A percentile compares a stretch with the other conserved stretches of the same genome.
phyloP scores from a whole-genome alignment of 225 moss, liverwort and hornwort genomes.

The Polytrichum commune region DNA sequence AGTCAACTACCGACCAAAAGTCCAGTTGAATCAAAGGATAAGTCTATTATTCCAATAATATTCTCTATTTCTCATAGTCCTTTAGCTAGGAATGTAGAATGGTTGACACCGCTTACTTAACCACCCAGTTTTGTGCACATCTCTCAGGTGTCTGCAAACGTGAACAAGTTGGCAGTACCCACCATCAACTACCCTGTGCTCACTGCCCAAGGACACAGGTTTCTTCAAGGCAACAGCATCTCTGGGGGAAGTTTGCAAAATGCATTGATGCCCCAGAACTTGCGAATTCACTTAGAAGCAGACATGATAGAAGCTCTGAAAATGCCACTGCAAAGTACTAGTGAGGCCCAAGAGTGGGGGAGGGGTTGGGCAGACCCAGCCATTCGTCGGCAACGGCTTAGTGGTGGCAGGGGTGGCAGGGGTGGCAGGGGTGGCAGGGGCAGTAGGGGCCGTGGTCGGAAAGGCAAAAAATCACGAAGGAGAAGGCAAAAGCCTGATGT shows the following conservation, averaged over 20 bases:
- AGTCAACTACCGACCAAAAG: too few relatives aligned
- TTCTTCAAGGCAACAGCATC: constrained; percentile 30
- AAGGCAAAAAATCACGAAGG: constrained; percentile 32
- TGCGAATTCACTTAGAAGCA: constrained; percentile 54
- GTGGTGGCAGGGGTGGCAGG: constrained; percentile 28
- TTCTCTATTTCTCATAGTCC: not conserved
- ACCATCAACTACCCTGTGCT: constrained; percentile 45
- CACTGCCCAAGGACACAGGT: constrained; percentile 41
- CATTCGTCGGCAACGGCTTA: constrained; percentile 45
- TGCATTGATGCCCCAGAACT: constrained; percentile 3
- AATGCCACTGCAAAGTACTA: constrained; percentile 26
- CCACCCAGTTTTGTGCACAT: not conserved
- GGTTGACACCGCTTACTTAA: too few relatives aligned
- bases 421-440: constrained; percentile 26
- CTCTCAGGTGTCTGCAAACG: constrained; percentile 35
- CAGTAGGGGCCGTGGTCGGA: constrained; percentile 16
- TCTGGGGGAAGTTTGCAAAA: constrained; percentile 13
- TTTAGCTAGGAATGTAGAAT: not conserved
- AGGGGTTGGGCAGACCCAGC: constrained; percentile 69
- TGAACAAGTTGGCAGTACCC: constrained; percentile 53
- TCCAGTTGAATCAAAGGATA: too few relatives aligned
- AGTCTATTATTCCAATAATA: not conserved
- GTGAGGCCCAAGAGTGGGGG: constrained; percentile 46
- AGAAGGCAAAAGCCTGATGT: constrained; percentile 28
- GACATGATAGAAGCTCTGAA: constrained; percentile 66